Percentiles rank a stretch among this genome's conserved stretches.
Evolutionary conservation across 257 asterid species (phyloP).

Genomic region (Leonotis leonurus): DNA sequence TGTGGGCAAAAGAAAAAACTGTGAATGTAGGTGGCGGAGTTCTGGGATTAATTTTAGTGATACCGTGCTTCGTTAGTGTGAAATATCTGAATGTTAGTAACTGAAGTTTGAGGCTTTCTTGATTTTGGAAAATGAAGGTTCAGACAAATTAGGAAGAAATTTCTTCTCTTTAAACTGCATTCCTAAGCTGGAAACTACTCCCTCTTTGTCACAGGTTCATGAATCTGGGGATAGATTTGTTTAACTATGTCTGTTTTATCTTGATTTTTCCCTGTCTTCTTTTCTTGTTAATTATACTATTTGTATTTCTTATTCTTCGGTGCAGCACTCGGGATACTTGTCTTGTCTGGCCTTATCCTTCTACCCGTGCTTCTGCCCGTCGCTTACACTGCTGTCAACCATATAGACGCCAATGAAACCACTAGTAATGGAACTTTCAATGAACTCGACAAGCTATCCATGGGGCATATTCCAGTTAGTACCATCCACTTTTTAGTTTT

Average conservation of each 20-base stretch:
- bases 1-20: not conserved
- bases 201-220: not conserved
- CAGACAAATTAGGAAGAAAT: not conserved
- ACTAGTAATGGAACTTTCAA: slow-evolving; percentile 62
- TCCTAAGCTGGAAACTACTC: not conserved
- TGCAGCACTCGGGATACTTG: slow-evolving; percentile 73
- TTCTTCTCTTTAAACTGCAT: not conserved
- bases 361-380: slow-evolving; percentile 80
- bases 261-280: not conserved
- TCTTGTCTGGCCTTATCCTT: slow-evolving; percentile 53
- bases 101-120: not conserved
- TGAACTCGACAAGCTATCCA: slow-evolving; percentile 72
- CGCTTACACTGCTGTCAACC: slow-evolving; percentile 46
- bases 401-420: slow-evolving; percentile 24
- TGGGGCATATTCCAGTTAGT: slow-evolving; percentile 68
- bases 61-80: no score
- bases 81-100: slow-evolving; percentile 2
- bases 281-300: not conserved
- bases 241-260: not conserved
- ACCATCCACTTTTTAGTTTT: not conserved
- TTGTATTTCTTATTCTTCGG: not conserved
- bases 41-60: not conserved
- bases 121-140: not conserved
- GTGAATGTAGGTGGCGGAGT: not conserved
- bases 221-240: not conserved